Conservation (phyloP, 2,329 filamentous ascomycete genomes). For the Alternaria infectoria region DNA sequence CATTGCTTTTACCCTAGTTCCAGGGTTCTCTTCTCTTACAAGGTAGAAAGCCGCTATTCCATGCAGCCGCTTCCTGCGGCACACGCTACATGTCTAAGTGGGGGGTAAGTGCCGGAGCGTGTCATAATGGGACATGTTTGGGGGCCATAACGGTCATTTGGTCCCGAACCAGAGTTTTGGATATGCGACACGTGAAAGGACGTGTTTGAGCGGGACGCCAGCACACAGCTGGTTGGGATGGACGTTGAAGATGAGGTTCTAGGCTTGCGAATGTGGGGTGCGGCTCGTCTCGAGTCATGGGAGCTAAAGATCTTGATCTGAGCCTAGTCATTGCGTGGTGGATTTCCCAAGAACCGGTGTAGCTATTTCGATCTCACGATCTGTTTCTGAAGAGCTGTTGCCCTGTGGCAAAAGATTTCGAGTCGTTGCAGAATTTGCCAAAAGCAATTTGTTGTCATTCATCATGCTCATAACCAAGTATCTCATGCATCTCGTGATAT, state of each 20-base stretch:
- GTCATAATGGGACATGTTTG: not conserved
- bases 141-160: not conserved
- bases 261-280: not conserved
- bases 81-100: not conserved
- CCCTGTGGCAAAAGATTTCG: accelerated
- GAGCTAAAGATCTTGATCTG: not conserved
- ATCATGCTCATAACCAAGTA: not conserved
- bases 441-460: not conserved
- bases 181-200: too few species aligned
- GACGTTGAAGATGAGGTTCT: not conserved
- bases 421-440: not conserved
- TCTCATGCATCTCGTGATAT: not conserved
- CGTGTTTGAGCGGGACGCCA: not conserved
- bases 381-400: not conserved
- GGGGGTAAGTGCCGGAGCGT: not conserved
- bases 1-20: not conserved
- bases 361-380: not conserved
- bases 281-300: not conserved
- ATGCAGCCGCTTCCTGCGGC: not conserved
- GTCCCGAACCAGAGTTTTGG: not conserved
- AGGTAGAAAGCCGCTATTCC: not conserved
- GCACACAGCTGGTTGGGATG: not conserved
- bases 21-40: not conserved
- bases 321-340: too few species aligned
- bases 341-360: not conserved